A percentile compares a stretch with the other conserved stretches of the same genome.
These are phyloP conservation scores for Chenopodium formosanum DNA, from an alignment of 148 eudicot genomes.

Conservation along the genomic window DNA sequence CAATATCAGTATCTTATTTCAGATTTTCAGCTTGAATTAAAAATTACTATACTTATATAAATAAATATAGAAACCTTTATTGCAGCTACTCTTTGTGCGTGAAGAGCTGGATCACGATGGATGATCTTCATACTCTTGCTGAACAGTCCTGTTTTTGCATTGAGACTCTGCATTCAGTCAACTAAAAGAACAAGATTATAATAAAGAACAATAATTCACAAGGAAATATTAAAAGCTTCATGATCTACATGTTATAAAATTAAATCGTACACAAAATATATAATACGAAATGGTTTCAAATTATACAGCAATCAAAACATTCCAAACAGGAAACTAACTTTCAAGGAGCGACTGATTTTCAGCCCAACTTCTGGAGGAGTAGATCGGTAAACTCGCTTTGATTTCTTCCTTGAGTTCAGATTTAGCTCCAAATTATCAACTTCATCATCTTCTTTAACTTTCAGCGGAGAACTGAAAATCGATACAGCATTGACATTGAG, in stretches of 20 bases:
- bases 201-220: conserved; percentile 17
- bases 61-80: conserved; percentile 55
- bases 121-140: conserved; percentile 95
- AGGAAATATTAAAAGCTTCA: background rate
- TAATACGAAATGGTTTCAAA: background rate
- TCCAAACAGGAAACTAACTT: conserved; percentile 57
- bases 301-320: background rate
- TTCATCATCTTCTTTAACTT: conserved; percentile 92
- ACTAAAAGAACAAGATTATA: conserved; percentile 68
- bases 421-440: conserved; percentile 83
- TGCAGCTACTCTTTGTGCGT: conserved; percentile 90
- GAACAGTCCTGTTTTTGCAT: conserved; percentile 89
- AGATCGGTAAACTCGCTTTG: conserved; percentile 77
- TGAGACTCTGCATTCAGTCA: conserved; percentile 97
- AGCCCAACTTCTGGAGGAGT: conserved; percentile 78
- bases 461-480: conserved; percentile 76
- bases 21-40: background rate
- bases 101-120: conserved; percentile 80
- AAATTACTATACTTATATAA: background rate
- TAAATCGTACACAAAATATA: background rate
- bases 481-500: conserved; percentile 8
- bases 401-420: conserved; percentile 52
- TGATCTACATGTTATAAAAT: background rate
- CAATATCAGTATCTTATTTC: background rate
- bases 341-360: conserved; percentile 91